Evolutionary conservation across 257 asterid species (phyloP).

Genomic region (Coffea eugenioides): DNA sequence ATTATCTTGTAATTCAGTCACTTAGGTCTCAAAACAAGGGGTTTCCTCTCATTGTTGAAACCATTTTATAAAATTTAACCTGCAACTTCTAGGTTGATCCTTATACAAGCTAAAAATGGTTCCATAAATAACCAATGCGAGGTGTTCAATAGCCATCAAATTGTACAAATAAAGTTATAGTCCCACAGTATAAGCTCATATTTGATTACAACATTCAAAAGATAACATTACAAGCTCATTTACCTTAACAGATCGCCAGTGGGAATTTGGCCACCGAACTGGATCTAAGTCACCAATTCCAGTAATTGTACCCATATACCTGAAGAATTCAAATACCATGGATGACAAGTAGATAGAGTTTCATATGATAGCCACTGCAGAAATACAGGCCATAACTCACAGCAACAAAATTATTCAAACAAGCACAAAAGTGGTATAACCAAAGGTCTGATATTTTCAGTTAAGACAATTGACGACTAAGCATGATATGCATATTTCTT

Average conservation of each 20-base stretch:
- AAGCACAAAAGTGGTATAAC: not conserved
- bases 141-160: not conserved
- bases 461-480: not conserved
- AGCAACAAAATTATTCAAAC: not conserved
- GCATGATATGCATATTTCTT: not conserved
- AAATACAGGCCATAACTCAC: not conserved
- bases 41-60: not conserved
- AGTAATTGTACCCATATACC: constrained; percentile 97
- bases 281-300: constrained; percentile 93
- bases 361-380: not conserved
- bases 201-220: not conserved
- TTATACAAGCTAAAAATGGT: not conserved
- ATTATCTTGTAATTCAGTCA: not conserved
- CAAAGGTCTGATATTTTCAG: not conserved
- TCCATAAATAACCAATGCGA: not conserved
- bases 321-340: constrained; percentile 27
- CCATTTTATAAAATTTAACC: not conserved
- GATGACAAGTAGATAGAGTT: not conserved
- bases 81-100: not conserved
- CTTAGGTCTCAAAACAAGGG: not conserved
- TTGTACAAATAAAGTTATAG: not conserved
- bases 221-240: constrained; percentile 1
- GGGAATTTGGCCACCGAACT: constrained; percentile 94
- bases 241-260: constrained; percentile 98
- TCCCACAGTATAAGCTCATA: not conserved